Percentiles rank a stretch among this genome's conserved stretches.
phyloP scores from a whole-genome alignment of 148 eudicot genomes.

The Bassia scoparia region DNA sequence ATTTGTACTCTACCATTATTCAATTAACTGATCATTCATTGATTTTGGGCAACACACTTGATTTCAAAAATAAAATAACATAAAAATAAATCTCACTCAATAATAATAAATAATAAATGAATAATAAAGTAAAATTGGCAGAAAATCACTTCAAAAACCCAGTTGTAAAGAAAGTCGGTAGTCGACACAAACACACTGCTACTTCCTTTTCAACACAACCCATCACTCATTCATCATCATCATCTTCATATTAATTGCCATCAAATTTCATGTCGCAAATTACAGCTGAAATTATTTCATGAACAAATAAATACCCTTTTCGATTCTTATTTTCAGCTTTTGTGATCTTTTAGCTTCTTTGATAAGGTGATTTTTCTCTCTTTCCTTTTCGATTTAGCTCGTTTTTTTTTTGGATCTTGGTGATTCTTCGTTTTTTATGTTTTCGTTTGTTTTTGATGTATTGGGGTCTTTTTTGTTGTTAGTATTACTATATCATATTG shows the following conservation, averaged over 20 bases:
- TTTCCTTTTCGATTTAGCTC: background rate
- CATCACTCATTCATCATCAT: background rate
- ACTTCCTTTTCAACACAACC: background rate
- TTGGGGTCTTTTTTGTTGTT: background rate
- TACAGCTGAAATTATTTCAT: background rate
- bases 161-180: constrained; percentile 8
- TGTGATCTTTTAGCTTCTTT: background rate
- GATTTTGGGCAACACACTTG: no score
- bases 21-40: background rate
- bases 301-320: background rate
- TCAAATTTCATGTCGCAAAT: background rate
- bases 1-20: background rate
- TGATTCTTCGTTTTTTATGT: background rate
- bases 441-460: background rate
- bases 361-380: background rate
- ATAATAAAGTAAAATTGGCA: background rate
- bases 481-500: background rate
- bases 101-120: no score
- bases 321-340: background rate
- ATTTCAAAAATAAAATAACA: no score
- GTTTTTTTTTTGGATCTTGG: constrained; percentile 10
- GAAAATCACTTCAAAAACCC: background rate
- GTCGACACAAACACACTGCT: background rate
- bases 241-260: background rate
- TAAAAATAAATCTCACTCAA: background rate